A percentile compares a stretch with the other conserved stretches of the same genome.
Evolutionary conservation across 768 basidiomycete genomes (phyloP).

Genomic region (Mycena leptocephala): DNA sequence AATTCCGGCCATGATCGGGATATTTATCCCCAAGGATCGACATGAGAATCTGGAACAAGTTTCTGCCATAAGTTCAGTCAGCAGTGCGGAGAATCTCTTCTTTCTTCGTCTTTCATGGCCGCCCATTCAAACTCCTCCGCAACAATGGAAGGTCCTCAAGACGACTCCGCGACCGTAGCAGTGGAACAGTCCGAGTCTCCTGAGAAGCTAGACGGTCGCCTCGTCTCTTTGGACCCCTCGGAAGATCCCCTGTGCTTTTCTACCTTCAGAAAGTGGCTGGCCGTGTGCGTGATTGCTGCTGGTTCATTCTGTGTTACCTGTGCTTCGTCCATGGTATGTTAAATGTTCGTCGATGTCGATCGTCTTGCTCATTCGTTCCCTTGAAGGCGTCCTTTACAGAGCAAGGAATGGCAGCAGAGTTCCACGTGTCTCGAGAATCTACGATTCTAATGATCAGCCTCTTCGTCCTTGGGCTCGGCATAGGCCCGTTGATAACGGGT

Average conservation of each 20-base stretch:
- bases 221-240: constrained; percentile 55
- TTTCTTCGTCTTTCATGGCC: not conserved
- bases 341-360: not conserved
- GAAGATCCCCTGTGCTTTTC: constrained; percentile 63
- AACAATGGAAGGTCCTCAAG: not conserved
- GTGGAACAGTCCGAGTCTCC: not conserved
- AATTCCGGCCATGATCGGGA: not conserved
- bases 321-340: constrained; percentile 71
- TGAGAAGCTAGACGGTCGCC: constrained; percentile 11
- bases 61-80: not conserved
- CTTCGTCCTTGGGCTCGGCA: constrained; percentile 72
- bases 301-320: constrained; percentile 69
- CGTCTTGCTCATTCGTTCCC: not conserved
- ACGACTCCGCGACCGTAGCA: constrained; percentile 1
- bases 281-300: constrained; percentile 62
- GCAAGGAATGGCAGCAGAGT: constrained; percentile 65
- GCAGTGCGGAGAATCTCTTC: not conserved
- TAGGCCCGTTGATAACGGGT: constrained; percentile 61
- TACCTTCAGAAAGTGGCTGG: constrained; percentile 62
- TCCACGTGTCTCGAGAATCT: constrained; percentile 63
- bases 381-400: constrained; percentile 77
- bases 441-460: constrained; percentile 71
- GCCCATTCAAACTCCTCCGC: not conserved
- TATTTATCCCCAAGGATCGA: no score
- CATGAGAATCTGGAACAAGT: not conserved